Evolutionary conservation across 1,284 basidiomycete species (phyloP).

Genomic region (Heliocybe sulcata): DNA sequence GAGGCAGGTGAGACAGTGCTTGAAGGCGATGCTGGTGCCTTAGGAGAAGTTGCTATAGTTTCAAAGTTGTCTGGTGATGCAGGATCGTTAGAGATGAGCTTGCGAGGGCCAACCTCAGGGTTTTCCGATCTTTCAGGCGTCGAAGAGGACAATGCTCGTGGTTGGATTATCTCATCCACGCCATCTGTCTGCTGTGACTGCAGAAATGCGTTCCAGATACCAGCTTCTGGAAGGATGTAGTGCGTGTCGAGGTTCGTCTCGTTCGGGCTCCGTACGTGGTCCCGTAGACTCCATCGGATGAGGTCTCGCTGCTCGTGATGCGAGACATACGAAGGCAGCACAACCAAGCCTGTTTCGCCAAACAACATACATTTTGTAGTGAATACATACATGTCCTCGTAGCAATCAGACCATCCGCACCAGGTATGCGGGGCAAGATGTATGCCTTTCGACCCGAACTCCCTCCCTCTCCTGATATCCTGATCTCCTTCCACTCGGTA

Average conservation of each 20-base stretch:
- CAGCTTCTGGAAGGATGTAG: constrained; percentile 64
- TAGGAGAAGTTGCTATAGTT: constrained; percentile 39
- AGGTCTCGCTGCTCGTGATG: constrained; percentile 56
- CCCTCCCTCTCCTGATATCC: constrained; percentile 7
- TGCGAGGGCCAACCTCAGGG: constrained; percentile 43
- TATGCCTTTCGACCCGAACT: constrained; percentile 26
- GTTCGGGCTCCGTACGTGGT: constrained; percentile 75
- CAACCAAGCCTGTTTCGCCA: constrained; percentile 58
- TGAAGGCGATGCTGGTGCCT: constrained; percentile 53
- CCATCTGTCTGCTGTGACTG: constrained; percentile 21
- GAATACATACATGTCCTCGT: constrained; percentile 14
- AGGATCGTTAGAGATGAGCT: constrained; percentile 62
- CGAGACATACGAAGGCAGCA: constrained; percentile 69
- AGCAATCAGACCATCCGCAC: constrained; percentile 28
- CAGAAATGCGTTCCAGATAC: constrained; percentile 65
- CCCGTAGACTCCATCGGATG: constrained; percentile 60
- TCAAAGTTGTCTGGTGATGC: constrained; percentile 44
- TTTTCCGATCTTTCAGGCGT: constrained; percentile 10
- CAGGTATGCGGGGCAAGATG: constrained; percentile 45
- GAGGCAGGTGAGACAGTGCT: constrained; percentile 36
- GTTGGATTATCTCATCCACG: constrained; percentile 30
- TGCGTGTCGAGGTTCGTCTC: constrained; percentile 85
- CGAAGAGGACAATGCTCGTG: constrained; percentile 24
- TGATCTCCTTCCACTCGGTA: constrained; percentile 26
- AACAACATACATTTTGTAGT: constrained; percentile 8